These are phyloP conservation scores for Starmera amethionina DNA, from an alignment of 805 yeast genomes.

Conservation along the genomic window DNA sequence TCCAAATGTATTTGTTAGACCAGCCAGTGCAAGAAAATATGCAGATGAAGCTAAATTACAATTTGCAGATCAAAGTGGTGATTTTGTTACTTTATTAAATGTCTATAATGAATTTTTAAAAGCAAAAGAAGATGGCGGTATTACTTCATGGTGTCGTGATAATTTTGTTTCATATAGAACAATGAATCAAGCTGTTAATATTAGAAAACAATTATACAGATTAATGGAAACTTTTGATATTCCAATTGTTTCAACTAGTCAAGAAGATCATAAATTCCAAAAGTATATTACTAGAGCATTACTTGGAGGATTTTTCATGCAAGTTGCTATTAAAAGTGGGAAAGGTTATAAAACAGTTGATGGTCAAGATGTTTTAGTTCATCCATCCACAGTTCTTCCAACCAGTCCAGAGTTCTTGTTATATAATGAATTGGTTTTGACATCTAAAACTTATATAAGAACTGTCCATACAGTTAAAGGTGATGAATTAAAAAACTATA, in stretches of 20 bases:
- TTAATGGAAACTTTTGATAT: conserved; percentile 77
- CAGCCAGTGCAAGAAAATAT: conserved; percentile 73
- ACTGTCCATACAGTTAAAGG: conserved; percentile 88
- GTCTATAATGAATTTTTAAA: conserved; percentile 77
- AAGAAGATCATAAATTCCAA: conserved; percentile 57
- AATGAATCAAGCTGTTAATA: conserved; percentile 75
- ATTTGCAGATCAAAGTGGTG: conserved; percentile 93
- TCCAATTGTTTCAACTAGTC: conserved; percentile 59
- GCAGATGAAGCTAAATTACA: conserved; percentile 85
- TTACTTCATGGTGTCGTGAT: conserved; percentile 84
- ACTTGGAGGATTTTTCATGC: conserved; percentile 95
- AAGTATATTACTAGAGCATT: conserved; percentile 79
- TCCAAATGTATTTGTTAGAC: conserved; percentile 91
- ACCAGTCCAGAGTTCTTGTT: conserved; percentile 88
- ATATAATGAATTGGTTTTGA: conserved; percentile 90
- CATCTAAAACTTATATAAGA: conserved; percentile 87
- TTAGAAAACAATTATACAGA: conserved; percentile 72
- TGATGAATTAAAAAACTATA: conserved; percentile 43
- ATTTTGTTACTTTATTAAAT: conserved; percentile 82
- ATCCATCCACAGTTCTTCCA: conserved; percentile 88
- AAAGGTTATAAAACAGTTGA: conserved; percentile 89
- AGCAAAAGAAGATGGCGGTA: conserved; percentile 63
- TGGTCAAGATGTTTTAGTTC: conserved; percentile 90
- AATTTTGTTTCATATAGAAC: conserved; percentile 81
- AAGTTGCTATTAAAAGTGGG: conserved; percentile 88